phyloP scores from a whole-genome alignment of 495 filamentous ascomycete species.

The Cercophora scortea region DNA sequence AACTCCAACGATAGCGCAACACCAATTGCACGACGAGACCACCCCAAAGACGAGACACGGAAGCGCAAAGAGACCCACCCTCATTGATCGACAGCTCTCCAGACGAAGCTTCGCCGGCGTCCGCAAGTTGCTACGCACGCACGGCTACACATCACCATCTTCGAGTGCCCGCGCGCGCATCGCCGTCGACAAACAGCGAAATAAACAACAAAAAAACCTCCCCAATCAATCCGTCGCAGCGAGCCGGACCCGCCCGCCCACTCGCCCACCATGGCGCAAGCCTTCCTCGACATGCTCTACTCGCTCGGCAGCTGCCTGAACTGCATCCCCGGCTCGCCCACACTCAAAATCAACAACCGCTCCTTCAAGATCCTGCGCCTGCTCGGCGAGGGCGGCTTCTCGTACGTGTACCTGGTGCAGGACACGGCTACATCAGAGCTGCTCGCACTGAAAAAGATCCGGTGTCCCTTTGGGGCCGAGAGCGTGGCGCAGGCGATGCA shows the following conservation, averaged over 20 bases:
- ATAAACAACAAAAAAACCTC: background rate
- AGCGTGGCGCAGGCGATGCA: slow-evolving; percentile 89
- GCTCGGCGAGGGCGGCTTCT: slow-evolving; percentile 95
- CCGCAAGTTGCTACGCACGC: no score
- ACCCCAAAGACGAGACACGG: no score
- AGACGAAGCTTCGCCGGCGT: no score
- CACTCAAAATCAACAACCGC: slow-evolving; percentile 88
- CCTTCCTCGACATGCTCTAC: slow-evolving; percentile 81
- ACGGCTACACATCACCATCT: no score
- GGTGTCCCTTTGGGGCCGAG: slow-evolving; percentile 93
- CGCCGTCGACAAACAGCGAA: background rate
- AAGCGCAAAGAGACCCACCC: no score
- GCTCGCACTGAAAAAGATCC: slow-evolving; percentile 96
- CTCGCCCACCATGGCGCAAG: slow-evolving; percentile 59
- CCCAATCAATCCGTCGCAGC: background rate
- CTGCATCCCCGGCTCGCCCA: slow-evolving; percentile 89
- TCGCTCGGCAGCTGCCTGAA: slow-evolving; percentile 88
- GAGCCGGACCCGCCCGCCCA: background rate
- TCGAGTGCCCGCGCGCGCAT: no score
- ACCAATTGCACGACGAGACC: no score
- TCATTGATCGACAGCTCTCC: no score
- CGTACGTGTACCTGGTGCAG: slow-evolving; percentile 97
- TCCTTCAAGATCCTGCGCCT: slow-evolving; percentile 92
- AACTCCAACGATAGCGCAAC: no score
- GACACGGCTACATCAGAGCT: slow-evolving; percentile 71